phyloP scores from a whole-genome alignment of 2,329 filamentous ascomycete genomes.

The Hortaea sp. region DNA sequence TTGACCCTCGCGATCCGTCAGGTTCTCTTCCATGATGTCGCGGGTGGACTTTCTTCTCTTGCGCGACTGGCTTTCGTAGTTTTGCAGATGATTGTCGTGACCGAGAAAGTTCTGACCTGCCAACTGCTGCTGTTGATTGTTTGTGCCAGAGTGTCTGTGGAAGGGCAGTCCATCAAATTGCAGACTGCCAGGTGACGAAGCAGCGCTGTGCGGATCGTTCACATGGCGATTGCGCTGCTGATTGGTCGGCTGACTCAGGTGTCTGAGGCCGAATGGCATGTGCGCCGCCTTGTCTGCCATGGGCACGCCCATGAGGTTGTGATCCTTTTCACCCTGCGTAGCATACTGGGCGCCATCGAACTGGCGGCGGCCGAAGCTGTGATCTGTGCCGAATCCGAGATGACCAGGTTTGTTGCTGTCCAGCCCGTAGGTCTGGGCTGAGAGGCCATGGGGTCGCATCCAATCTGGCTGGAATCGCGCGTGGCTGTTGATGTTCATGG shows the following conservation, averaged over 20 bases:
- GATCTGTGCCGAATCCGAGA: neutral
- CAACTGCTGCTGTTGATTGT: neutral
- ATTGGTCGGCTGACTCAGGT: neutral
- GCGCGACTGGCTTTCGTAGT: neutral
- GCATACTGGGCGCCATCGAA: neutral
- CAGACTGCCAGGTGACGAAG: neutral
- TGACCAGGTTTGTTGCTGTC: neutral
- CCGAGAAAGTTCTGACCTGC: neutral
- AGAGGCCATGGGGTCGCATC: neutral
- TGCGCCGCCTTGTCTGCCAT: neutral
- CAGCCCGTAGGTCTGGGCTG: neutral
- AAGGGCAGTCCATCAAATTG: neutral
- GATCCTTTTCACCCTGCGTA: neutral
- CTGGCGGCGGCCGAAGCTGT: neutral
- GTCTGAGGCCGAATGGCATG: neutral
- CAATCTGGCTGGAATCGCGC: neutral
- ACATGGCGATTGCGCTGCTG: neutral
- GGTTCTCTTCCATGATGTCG: constrained; percentile 2
- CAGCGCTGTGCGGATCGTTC: neutral
- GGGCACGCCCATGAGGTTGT: neutral
- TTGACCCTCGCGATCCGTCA: neutral
- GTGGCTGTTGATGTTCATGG: neutral
- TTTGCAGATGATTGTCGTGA: neutral
- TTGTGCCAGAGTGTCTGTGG: neutral
- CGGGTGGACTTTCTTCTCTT: constrained; percentile 5